A percentile compares a stretch with the other conserved stretches of the same genome.
These are phyloP conservation scores for Pyrenochaeta sp. DNA, from an alignment of 2,329 filamentous ascomycete genomes.

Conservation along the genomic window DNA sequence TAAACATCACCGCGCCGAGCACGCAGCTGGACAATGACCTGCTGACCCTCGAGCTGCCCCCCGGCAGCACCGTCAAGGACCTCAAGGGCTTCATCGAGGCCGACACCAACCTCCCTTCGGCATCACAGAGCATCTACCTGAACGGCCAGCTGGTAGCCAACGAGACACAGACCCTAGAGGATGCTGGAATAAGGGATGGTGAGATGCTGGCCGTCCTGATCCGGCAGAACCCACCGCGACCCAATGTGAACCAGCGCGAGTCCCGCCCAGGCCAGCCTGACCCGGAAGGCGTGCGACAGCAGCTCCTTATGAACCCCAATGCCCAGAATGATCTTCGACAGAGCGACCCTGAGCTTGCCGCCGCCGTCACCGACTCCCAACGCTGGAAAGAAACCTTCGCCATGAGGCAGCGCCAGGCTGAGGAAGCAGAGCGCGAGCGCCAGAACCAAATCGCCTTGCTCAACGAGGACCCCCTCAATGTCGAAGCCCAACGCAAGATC, in stretches of 20 bases:
- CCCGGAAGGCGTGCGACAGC: slow-evolving; percentile 85
- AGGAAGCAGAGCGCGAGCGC: slow-evolving; percentile 76
- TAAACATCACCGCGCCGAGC: slow-evolving; percentile 81
- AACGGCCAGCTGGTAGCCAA: slow-evolving; percentile 84
- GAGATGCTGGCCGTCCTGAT: slow-evolving; percentile 94
- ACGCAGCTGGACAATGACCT: slow-evolving; percentile 74
- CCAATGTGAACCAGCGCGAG: slow-evolving; percentile 12
- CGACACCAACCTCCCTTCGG: slow-evolving; percentile 77
- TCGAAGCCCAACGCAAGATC: slow-evolving; percentile 89
- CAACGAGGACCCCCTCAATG: slow-evolving; percentile 93
- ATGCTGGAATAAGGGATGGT: slow-evolving; percentile 82
- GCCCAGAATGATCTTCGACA: slow-evolving; percentile 75
- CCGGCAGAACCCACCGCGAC: slow-evolving; percentile 36
- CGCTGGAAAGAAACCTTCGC: slow-evolving; percentile 78
- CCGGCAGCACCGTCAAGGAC: slow-evolving; percentile 82
- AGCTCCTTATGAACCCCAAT: slow-evolving; percentile 80
- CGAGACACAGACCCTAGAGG: slow-evolving; percentile 80
- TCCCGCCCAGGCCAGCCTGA: slow-evolving; percentile 33
- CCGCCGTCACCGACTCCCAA: slow-evolving; percentile 76
- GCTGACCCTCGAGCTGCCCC: slow-evolving; percentile 81
- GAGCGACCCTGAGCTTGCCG: slow-evolving; percentile 78
- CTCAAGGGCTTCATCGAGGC: slow-evolving; percentile 89
- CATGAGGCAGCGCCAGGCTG: slow-evolving; percentile 73
- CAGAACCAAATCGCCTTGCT: slow-evolving; percentile 83
- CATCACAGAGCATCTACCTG: slow-evolving; percentile 85